Percentiles rank a stretch among this genome's conserved stretches.
Evolutionary conservation across 352 stramenopile genomes (phyloP).

Genomic region (Phytophthora constricta): DNA sequence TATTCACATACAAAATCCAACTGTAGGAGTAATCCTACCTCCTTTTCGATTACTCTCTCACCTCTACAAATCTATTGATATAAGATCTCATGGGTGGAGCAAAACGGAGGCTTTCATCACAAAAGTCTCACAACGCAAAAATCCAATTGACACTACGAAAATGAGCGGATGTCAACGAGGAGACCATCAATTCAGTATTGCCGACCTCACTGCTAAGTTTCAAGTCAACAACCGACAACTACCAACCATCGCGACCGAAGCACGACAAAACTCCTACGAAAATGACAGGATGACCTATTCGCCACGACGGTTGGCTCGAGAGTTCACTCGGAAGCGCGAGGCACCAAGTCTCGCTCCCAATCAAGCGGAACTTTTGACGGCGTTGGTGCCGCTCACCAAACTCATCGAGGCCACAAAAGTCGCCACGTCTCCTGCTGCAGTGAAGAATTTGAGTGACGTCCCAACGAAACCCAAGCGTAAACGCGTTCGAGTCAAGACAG

Average conservation of each 20-base stretch:
- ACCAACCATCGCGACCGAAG: neutral
- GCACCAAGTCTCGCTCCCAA: neutral
- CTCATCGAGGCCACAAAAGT: constrained; percentile 14
- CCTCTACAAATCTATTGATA: neutral
- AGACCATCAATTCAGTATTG: too few relatives aligned
- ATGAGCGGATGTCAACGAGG: too few relatives aligned
- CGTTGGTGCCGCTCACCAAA: constrained; percentile 16
- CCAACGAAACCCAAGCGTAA: constrained; percentile 35
- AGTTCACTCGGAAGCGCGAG: constrained; percentile 11
- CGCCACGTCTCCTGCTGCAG: neutral
- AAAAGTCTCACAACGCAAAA: neutral
- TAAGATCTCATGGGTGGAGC: neutral
- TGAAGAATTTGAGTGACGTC: neutral
- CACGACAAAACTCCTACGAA: neutral
- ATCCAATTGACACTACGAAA: too few relatives aligned
- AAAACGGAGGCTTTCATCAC: neutral
- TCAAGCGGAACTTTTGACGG: constrained; percentile 11
- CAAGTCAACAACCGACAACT: neutral
- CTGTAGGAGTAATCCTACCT: neutral
- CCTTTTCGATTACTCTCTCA: neutral
- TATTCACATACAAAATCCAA: neutral
- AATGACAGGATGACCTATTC: neutral
- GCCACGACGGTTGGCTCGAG: neutral
- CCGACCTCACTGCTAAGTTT: too few relatives aligned
- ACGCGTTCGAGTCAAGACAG: constrained; percentile 42